phyloP scores from a whole-genome alignment of 352 stramenopile species.

The Globisporangium irregulare region DNA sequence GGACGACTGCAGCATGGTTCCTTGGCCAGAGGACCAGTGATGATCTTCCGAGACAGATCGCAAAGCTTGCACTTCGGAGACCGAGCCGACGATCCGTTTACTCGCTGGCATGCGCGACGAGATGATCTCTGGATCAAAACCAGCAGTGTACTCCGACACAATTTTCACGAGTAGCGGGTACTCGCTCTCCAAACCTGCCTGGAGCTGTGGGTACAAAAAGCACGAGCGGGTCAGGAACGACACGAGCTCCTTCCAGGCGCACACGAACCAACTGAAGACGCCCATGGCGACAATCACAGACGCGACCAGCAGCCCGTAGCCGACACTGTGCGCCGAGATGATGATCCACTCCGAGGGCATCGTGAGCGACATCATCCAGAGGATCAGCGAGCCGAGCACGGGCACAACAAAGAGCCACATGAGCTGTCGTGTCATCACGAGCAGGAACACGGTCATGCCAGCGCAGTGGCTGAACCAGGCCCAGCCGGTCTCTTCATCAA shows the following conservation, averaged over 20 bases:
- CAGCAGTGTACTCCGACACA: slow-evolving; percentile 78
- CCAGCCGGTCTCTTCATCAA: slow-evolving; percentile 82
- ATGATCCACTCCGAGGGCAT: slow-evolving; percentile 83
- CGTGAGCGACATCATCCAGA: slow-evolving; percentile 76
- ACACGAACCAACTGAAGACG: slow-evolving; percentile 79
- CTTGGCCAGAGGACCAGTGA: slow-evolving; percentile 16
- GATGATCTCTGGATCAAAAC: slow-evolving; percentile 76
- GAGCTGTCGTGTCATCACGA: slow-evolving; percentile 70
- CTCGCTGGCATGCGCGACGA: slow-evolving; percentile 35
- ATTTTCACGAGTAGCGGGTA: slow-evolving; percentile 80
- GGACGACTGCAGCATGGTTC: slow-evolving; percentile 4
- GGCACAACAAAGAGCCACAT: slow-evolving; percentile 76
- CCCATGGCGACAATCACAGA: slow-evolving; percentile 78
- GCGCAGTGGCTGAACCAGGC: slow-evolving; percentile 85
- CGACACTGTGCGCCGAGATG: slow-evolving; percentile 74
- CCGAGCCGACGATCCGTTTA: slow-evolving; percentile 17
- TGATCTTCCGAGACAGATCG: not conserved
- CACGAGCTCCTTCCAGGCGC: slow-evolving; percentile 73
- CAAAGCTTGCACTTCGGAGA: slow-evolving; percentile 5
- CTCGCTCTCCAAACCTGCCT: slow-evolving; percentile 66
- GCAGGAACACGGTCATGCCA: slow-evolving; percentile 71
- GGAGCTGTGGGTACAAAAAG: slow-evolving; percentile 79
- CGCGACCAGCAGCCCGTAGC: slow-evolving; percentile 67
- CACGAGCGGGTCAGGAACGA: slow-evolving; percentile 78
- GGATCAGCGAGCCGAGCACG: slow-evolving; percentile 51